Base-by-base conservation (phyloP, 768 basidiomycete genomes). In the Lactarius pseudohatsudake region DNA sequence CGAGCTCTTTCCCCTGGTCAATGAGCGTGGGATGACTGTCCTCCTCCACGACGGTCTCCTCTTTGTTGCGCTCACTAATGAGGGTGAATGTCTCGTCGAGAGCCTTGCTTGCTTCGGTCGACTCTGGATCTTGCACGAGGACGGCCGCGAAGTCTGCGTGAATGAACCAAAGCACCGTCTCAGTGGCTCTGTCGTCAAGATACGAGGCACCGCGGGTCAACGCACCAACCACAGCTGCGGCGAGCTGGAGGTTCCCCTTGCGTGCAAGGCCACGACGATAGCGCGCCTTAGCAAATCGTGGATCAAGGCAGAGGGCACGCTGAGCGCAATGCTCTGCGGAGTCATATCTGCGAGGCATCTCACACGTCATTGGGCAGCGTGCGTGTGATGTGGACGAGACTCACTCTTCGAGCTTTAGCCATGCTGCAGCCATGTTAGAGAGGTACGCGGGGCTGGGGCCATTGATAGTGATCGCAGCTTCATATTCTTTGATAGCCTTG, bases 381-480 rank as follows among this genome's bases (percentile, higher is more conserved):
- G n/a, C 40, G 28, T 1, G 22, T 41, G 62, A 43, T 20, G 43
- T 43, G 7, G 43, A 18, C 20, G 18, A 11, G 20, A 47, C 45
- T 47, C 45, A 47, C 45, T n/a, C 45, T 10, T 47, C n/a, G 10
- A 82, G 72, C 66, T 82, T 80, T 11, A 84, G 72, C 69, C 79
- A 79, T 1, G 80, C 75, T n/a, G 76, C 76, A 0, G 81, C 77
- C 30, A 84, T 71, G 66, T 84, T 84, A 10, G 77, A 61, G 56
- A 82, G 72, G 61, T 79, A 78, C 5, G 78, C 65, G 0, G 80
- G 76, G 28, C 79, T 76, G 0, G 74, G 72, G 0, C 81, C 78
- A 55, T 82, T 78, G 26, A 77, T 71, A 1, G 38, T 41, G 2
- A 79, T 75, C 0, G 84, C 83, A 2, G 70, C 72, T 34, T 77